A percentile compares a stretch with the other conserved stretches of the same genome.
These are phyloP conservation scores for Xylariaceae sp. DNA, from an alignment of 2,329 filamentous ascomycete genomes.

Conservation along the genomic window DNA sequence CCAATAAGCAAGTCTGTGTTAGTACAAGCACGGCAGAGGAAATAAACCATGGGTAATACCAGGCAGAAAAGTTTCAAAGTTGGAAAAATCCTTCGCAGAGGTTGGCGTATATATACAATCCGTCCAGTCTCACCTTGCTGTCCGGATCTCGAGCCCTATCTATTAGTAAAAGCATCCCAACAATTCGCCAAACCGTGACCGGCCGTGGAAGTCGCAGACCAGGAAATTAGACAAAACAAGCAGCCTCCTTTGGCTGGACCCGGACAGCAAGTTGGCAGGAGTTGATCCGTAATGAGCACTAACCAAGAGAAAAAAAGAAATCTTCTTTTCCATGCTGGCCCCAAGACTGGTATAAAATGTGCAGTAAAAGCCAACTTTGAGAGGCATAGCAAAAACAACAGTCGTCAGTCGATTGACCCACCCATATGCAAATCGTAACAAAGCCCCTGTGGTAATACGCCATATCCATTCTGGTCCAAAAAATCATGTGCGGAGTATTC, in stretches of 20 bases:
- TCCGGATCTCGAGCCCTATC: constrained; percentile 48
- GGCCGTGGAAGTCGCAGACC: constrained; percentile 35
- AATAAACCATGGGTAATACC: constrained; percentile 30
- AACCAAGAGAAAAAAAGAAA: constrained; percentile 29
- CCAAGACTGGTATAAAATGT: constrained; percentile 34
- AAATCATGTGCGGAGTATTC: constrained; percentile 34
- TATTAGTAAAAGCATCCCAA: constrained; percentile 38
- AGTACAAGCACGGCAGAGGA: constrained; percentile 16
- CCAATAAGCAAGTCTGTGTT: constrained; percentile 9
- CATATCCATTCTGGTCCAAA: constrained; percentile 37
- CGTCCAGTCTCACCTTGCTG: constrained; percentile 55
- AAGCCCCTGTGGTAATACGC: constrained; percentile 34
- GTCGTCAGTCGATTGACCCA: constrained; percentile 35
- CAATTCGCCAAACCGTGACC: constrained; percentile 35
- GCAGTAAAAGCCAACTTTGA: constrained; percentile 32
- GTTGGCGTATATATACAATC: constrained; percentile 57
- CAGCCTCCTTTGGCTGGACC: constrained; percentile 39
- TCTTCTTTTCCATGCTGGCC: constrained; percentile 37
- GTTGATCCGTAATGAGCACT: constrained; percentile 34
- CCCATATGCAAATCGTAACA: constrained; percentile 39
- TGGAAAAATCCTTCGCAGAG: constrained; percentile 44
- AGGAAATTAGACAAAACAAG: constrained; percentile 32
- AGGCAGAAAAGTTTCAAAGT: constrained; percentile 26
- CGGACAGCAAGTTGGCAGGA: constrained; percentile 45
- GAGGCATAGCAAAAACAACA: constrained; percentile 34